A percentile compares a stretch with the other conserved stretches of the same genome.
Conservation (phyloP, 176 grass and related monocot genomes). For the Aegilops sharonensis region DNA sequence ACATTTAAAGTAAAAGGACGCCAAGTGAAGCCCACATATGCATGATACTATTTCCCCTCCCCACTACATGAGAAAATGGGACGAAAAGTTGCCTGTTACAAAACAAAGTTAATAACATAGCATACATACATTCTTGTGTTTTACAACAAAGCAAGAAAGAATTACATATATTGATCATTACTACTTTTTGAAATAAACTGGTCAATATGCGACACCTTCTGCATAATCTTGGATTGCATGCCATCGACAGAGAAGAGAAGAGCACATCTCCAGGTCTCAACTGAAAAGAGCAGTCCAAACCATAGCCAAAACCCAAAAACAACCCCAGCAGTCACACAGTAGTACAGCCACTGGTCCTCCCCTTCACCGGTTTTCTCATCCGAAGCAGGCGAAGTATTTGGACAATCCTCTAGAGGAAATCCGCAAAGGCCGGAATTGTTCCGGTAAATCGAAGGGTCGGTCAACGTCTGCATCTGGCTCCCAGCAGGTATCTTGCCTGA, state of each 20-base stretch:
- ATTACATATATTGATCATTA: conserved; percentile 15
- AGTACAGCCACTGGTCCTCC: conserved; percentile 40
- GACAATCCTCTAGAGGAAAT: conserved; percentile 33
- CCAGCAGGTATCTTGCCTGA: conserved; percentile 51
- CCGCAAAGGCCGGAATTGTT: conserved; percentile 69
- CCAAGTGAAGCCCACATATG: no score
- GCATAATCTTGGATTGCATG: conserved; percentile 38
- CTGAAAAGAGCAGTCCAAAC: conserved; percentile 44
- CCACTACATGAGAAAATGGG: no score
- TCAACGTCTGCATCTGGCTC: conserved; percentile 60
- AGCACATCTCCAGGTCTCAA: conserved; percentile 20
- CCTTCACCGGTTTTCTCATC: not conserved
- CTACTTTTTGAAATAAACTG: conserved; percentile 18
- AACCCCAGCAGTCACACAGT: conserved; percentile 42
- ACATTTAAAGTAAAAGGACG: no score
- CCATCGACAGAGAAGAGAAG: conserved; percentile 45
- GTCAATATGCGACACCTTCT: conserved; percentile 9
- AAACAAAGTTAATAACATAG: no score
- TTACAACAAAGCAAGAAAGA: not conserved
- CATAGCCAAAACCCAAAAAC: conserved; percentile 61
- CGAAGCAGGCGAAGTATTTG: not conserved
- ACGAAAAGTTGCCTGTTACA: no score
- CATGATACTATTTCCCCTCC: no score
- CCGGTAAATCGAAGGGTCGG: conserved; percentile 36
- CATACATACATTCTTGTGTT: not conserved